Base-by-base conservation (phyloP, 228 moss, liverwort and hornwort genomes). In the Sphagnum fallax region DNA sequence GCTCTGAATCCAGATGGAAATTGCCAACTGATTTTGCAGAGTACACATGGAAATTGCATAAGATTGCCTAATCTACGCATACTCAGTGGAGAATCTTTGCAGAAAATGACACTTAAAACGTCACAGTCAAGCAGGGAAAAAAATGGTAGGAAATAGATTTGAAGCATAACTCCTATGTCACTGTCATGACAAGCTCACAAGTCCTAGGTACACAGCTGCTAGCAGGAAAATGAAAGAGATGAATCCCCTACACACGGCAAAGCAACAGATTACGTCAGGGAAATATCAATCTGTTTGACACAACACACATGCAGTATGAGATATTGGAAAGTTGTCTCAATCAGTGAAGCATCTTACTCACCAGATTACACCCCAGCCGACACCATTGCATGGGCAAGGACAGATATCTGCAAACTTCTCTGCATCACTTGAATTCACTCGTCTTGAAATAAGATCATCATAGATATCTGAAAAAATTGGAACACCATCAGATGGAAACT, bases 361-460 rank as follows among this genome's bases (percentile, higher is more conserved):
- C 95, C 95, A 96, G 53, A 92, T 84, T 51, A 96, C 83, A 71
- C 94, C 98, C 98, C 98, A 98, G 10, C 77, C 84, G 50, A 90
- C 72, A 68, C 98, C 98, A 75, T 83, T 98, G 83, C 98, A 98
- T 52, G 92, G 95, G 67, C 94, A 90, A 15, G 92, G 98, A 69
- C 84, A 92, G 58, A 87, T 80, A 65, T 90, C 82, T 32, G 94
- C 88, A 70, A 98, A 98, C 84, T 91, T 94, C 74, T 98, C 94
- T 61, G 98, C 80, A 71, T 98, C 98, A 76, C 98, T 98, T 50
- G 94, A 88, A 73, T 98, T 84, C 55, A 98, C 90, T 80, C 98
- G 78, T 80, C 98, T 90, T 64, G 94, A 90, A 73, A 98, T 98
- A 48, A 93, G 86, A 73, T 94, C 98, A 75, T 98, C 98, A 47